Evolutionary conservation across 805 yeast species (phyloP), one percentile per base, ranked within the genome.

Genomic region (Ogataea corticis): DNA sequence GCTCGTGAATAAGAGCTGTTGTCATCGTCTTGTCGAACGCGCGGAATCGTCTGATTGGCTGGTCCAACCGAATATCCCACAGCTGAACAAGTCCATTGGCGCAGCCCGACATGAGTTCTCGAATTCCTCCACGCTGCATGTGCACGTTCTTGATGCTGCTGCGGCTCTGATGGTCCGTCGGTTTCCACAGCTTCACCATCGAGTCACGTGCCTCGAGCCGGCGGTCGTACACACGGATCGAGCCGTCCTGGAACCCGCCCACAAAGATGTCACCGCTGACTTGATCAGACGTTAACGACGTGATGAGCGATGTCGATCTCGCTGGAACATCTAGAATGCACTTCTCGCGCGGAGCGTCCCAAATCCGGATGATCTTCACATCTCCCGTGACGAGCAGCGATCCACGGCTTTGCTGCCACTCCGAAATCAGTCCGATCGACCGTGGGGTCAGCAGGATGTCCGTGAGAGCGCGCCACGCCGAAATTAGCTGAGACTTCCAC

Each of bases 401-500:
- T 0, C 99, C 99, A 49, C 97, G 72, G 36, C 94, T 85, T 61
- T 94, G 99, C 64, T 92, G 98, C 99, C 99, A 94, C 55, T 94
- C 98, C 10, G 91, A 81, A 15, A 89, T 76, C 42, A 92, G 69
- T 3, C 97, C 97, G 13, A 88, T 80, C 21, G 90, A 83, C 57
- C 87, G 76, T 19, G 92, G 87, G 0, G 96, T 84, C 19, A 89
- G 72, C 14, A 89, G 68, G 59, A 92, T 73, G 62, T 91, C 97
- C 0, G 96, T 85, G 46, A 94, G 72, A 0, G 96, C 97, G 62
- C 97, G 77, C 97, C 98, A 94, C 0, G 97, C 80, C 0, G 96
- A 78, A 2, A 90, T 80, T 42, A 88, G 66, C 54, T 85, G 84
- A 7, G 82, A 72, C 4, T 73, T 69, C 3, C 72, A 73, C 7